Base-by-base conservation (phyloP, 2,329 filamentous ascomycete genomes). In the Fusarium hostae region DNA sequence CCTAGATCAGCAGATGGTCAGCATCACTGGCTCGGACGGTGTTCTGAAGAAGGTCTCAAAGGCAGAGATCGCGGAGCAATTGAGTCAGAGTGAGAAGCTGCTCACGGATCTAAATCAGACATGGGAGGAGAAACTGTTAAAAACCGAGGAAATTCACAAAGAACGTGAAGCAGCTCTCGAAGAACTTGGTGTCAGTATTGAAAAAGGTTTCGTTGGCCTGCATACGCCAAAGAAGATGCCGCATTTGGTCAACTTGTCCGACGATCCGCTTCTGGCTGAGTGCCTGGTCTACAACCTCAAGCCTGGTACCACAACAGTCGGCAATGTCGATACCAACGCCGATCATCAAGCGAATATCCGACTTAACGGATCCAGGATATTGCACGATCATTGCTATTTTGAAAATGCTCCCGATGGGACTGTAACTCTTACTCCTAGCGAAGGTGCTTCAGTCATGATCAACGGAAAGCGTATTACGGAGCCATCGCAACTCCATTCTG, bases 181-280 rank as follows among this genome's bases (percentile, higher is more conserved):
- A 83, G 96, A 99, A 80, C 88, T 99, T 45, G 96, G 96, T 72
- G 98, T 99, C 82, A 98, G 95, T 81, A 99, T 99, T 73, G 96
- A 99, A 79, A 99, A 99, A 81, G 96, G 96, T 10, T 98, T 98
- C 78, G 91, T 99, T 68, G 96, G 96, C 18, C 85, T 99, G 68
- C 95, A 94, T 66, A 98, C 95, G 24, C 96, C 96, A 1, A 99
- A 99, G 84, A 98, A 98, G 83, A 99, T 98, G 94, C 96, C 96
- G 12, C 96, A 99, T 89, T 84, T 99, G 82, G 96, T 99, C 82
- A 99, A 99, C 80, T 84, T 99, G 74, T 98, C 95, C n/a, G 93
- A 96, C 79, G 93, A 96, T 78, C 96, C 96, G 12, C 86, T 99
- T 35, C 87, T 99, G 47, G 95, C 95, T 9, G 96, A 99, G 83